Conservation (phyloP, 1,284 basidiomycete species). For the Fomes fomentarius region DNA sequence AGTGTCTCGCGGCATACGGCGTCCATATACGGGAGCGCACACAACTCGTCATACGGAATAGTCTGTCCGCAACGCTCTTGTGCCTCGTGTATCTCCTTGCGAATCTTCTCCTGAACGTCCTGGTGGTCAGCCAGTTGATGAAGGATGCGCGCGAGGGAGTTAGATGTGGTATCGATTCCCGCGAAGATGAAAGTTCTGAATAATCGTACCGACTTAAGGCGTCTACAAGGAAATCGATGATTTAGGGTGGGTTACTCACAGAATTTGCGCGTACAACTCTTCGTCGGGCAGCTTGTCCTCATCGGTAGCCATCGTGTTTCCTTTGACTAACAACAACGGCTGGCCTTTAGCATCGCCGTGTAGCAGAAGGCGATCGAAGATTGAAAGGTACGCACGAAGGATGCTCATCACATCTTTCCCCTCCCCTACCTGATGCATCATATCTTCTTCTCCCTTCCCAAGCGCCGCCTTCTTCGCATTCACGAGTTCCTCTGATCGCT, state of each 20-base stretch:
- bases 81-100: neutral
- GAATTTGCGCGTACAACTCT: conserved; percentile 15
- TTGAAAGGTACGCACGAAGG: conserved; percentile 24
- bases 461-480: conserved; percentile 38
- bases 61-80: neutral
- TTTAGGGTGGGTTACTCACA: neutral
- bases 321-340: conserved; percentile 15
- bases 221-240: neutral
- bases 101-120: neutral
- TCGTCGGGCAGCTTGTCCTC: conserved; percentile 29
- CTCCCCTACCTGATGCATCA: conserved; percentile 30
- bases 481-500: conserved; percentile 42
- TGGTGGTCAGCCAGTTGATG: neutral
- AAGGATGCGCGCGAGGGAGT: conserved; percentile 2
- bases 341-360: no score
- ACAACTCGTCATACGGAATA: conserved; percentile 13
- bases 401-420: conserved; percentile 37
- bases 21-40: conserved; percentile 16
- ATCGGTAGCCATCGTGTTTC: conserved; percentile 23
- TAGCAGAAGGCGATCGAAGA: no score
- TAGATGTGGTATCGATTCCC: conserved; percentile 4
- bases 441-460: conserved; percentile 28
- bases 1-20: neutral
- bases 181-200: neutral
- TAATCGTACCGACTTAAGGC: neutral